A percentile compares a stretch with the other conserved stretches of the same genome.
Conservation (phyloP, 805 yeast genomes). For the Yarrowia phangngaensis region DNA sequence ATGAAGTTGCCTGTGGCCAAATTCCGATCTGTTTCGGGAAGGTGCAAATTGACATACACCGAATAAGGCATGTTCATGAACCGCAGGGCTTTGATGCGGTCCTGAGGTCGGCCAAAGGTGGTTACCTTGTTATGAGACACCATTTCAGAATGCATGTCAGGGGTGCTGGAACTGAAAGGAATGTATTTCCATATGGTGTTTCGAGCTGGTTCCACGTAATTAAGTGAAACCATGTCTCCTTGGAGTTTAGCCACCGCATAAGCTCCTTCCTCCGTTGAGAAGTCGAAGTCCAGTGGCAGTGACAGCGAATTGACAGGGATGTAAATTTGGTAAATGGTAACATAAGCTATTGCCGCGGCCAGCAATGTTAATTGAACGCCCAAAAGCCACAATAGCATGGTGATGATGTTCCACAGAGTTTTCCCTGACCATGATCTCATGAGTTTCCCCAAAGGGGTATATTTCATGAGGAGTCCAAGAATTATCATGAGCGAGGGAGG, state of each 20-base stretch:
- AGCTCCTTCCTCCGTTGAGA: constrained; percentile 26
- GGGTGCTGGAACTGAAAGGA: neutral
- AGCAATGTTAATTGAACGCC: constrained; percentile 20
- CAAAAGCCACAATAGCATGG: constrained; percentile 20
- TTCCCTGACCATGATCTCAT: constrained; percentile 2
- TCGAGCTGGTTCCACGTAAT: constrained; percentile 8
- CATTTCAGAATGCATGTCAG: neutral
- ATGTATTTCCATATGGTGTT: constrained; percentile 8
- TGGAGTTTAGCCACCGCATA: constrained; percentile 28
- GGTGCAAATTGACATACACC: constrained; percentile 34
- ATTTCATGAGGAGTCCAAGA: constrained; percentile 11
- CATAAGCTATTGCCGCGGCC: constrained; percentile 31
- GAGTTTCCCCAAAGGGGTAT: constrained; percentile 15
- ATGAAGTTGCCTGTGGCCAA: constrained; percentile 38
- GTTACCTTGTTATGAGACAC: constrained; percentile 9
- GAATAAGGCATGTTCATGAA: constrained; percentile 34
- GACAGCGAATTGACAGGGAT: constrained; percentile 31
- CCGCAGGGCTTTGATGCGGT: constrained; percentile 29
- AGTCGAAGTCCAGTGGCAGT: constrained; percentile 31
- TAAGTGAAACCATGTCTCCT: constrained; percentile 24
- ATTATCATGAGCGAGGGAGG: constrained; percentile 6
- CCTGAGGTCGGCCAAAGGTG: constrained; percentile 10
- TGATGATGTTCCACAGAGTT: constrained; percentile 18
- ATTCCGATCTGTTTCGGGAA: constrained; percentile 38
- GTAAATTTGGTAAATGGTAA: constrained; percentile 30